These are phyloP conservation scores for Hydrangea macrophylla DNA, from an alignment of 148 eudicot species.

Conservation along the genomic window DNA sequence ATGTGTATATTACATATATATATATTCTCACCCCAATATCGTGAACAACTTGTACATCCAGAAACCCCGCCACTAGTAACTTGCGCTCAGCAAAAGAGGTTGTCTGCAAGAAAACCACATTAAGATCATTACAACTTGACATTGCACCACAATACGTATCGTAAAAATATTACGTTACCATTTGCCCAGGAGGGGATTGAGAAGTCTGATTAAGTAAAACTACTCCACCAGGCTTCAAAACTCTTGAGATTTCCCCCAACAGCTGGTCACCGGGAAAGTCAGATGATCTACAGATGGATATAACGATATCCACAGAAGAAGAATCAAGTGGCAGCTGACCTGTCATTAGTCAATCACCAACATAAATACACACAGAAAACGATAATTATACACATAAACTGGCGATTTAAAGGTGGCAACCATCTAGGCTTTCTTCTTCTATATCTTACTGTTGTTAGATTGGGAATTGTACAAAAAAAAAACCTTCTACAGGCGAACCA, in stretches of 20 bases:
- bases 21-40: slow-evolving; percentile 43
- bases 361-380: too few species aligned
- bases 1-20: not conserved
- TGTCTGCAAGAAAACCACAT: slow-evolving; percentile 32
- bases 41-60: slow-evolving; percentile 43
- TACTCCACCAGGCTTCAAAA: slow-evolving; percentile 73
- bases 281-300: slow-evolving; percentile 40
- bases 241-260: slow-evolving; percentile 58
- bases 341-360: slow-evolving; percentile 14
- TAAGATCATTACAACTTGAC: not conserved
- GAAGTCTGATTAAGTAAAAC: slow-evolving; percentile 42
- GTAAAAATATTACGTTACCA: slow-evolving; percentile 10
- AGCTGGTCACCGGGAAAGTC: slow-evolving; percentile 59
- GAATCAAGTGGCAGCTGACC: slow-evolving; percentile 60
- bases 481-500: too few species aligned
- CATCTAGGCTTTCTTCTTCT: too few species aligned
- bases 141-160: not conserved
- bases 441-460: too few species aligned
- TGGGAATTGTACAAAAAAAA: too few species aligned
- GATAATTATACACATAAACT: too few species aligned
- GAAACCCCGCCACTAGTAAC: slow-evolving; percentile 73
- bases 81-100: slow-evolving; percentile 56
- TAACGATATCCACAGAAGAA: slow-evolving; percentile 49
- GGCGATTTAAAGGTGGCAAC: too few species aligned
- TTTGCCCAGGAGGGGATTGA: slow-evolving; percentile 32